These are phyloP conservation scores for Pseudocohnilembus persalinus DNA, from an alignment of 169 alveolate genomes.

Conservation along the genomic window DNA sequence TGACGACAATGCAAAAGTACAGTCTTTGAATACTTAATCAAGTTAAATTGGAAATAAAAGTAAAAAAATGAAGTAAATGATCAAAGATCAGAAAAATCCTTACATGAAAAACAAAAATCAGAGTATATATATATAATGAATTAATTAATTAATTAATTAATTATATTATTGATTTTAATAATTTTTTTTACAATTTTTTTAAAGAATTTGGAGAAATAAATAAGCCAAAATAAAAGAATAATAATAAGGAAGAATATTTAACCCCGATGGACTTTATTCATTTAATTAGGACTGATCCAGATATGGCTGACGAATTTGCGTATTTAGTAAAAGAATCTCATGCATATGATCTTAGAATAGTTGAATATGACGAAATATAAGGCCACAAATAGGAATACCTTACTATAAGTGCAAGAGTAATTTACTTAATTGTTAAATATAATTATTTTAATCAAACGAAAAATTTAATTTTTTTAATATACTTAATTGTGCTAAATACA, in stretches of 20 bases:
- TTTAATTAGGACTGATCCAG: conserved; percentile 67
- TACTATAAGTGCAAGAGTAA: conserved; percentile 66
- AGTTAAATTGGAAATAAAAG: not conserved
- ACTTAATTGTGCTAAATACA: no score
- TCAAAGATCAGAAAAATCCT: not conserved
- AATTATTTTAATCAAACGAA: no score
- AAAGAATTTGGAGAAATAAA: not conserved
- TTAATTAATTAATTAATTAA: no score
- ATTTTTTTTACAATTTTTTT: no score
- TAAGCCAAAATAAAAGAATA: not conserved
- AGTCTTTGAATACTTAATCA: no score
- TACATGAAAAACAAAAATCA: no score
- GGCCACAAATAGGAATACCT: conserved; percentile 58
- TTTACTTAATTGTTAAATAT: not conserved
- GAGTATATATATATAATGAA: not conserved
- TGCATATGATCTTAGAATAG: conserved; percentile 74
- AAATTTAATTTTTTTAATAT: no score
- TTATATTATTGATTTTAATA: no score
- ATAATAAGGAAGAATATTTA: conserved; percentile 25
- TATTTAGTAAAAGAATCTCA: conserved; percentile 65
- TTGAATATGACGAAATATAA: conserved; percentile 50
- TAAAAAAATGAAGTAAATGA: not conserved
- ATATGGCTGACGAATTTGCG: conserved; percentile 65
- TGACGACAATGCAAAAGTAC: no score
- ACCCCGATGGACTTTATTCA: conserved; percentile 75